Base-by-base conservation (phyloP, 139 green algal genomes). In the Astrephomene gubernaculifera region DNA sequence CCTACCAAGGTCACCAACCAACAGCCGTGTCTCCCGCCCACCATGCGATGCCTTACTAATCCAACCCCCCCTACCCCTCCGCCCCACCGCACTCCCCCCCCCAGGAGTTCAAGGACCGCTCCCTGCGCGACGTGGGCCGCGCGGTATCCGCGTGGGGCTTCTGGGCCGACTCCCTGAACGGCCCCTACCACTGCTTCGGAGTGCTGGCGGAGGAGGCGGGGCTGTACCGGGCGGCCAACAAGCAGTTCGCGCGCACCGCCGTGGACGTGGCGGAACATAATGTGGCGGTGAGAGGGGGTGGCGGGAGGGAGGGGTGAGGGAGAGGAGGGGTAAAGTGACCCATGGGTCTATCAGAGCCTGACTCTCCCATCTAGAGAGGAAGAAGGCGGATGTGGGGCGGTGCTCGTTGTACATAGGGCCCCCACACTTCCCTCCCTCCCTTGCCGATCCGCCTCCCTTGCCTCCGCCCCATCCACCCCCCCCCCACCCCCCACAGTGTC, bases 151-250 rank as follows among this genome's bases (percentile, higher is more conserved):
- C 94, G 0, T 92, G 82, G 71, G 92, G 93, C 71, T 95, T 90
- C 80, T 97, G 93, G 93, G 90, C 87, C 12, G 94, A 97, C 86
- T 86, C 93, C n/a, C 84, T 94, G 17, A 94, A 94, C 79, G 69
- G 86, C 25, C 93, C 94, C 38, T 97, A 94, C 79, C 89, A 93
- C 75, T 85, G 64, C 43, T 95, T 96, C 81, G 94, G 94, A 54
- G 91, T 82, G 6, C 44, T 85, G 24, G 80, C 83, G 35, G 86
- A 93, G 69, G 90, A 93, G 10, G 27, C 52, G 19, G 69, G 43
- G 9, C 81, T 94, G 38, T 93, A 93, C 71, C 82, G 87, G 38
- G 44, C 88, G 6, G 68, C 86, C 53, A 96, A 96, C 89, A 95
- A 93, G 89, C 88, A 94, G 86, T 96, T 90, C 61, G 85, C 2